A percentile compares a stretch with the other conserved stretches of the same genome.
phyloP scores from a whole-genome alignment of 1,139 yeast genomes.

The Blastobotrys buckinghamii region DNA sequence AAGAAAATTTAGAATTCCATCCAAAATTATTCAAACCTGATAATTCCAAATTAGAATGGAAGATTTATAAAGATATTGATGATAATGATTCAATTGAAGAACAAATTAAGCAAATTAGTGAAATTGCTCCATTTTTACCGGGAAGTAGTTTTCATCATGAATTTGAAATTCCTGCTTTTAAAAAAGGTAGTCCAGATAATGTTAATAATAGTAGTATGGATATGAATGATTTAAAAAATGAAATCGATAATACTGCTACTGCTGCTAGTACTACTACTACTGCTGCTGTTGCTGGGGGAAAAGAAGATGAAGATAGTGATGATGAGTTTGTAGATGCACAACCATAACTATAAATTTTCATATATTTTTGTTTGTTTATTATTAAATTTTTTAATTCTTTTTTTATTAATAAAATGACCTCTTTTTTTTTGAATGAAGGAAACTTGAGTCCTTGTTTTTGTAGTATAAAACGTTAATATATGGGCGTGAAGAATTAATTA shows the following conservation, averaged over 20 bases:
- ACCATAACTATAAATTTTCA: no score
- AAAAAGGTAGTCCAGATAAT: conserved; percentile 40
- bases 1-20: conserved; percentile 72
- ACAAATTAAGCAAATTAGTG: conserved; percentile 51
- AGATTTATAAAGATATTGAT: conserved; percentile 55
- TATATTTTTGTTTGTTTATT: no score
- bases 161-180: conserved; percentile 63
- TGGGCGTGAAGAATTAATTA: no score
- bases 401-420: no score
- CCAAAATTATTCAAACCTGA: conserved; percentile 64
- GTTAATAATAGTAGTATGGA: conserved; percentile 18
- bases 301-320: conserved; percentile 15
- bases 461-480: no score
- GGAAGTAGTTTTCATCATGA: conserved; percentile 62
- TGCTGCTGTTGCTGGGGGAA: no score
- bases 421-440: no score
- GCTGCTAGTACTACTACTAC: no score
- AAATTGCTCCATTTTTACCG: conserved; percentile 65
- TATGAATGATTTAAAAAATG: not conserved
- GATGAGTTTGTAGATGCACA: conserved; percentile 25
- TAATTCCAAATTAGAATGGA: conserved; percentile 45
- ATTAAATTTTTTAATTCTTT: no score
- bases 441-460: no score
- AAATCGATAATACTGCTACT: not conserved
- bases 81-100: conserved; percentile 41